Evolutionary conservation across 306 rosid genomes (phyloP).

Genomic region (Gynostemma pentaphyllum): DNA sequence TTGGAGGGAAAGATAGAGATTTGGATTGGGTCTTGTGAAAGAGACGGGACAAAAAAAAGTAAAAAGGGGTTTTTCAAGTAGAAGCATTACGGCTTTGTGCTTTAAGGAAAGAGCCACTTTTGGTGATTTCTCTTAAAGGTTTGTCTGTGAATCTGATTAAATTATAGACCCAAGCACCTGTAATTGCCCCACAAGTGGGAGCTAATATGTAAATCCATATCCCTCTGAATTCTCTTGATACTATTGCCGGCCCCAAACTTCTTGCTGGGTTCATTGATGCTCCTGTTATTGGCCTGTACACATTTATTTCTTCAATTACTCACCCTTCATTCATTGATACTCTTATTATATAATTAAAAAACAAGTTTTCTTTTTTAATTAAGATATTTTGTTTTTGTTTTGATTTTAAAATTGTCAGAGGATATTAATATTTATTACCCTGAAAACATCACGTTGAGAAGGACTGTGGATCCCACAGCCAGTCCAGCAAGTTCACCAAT

Average conservation of each 20-base stretch:
- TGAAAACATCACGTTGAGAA: slow-evolving; percentile 57
- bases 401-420: background rate
- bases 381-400: too few species aligned
- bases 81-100: background rate
- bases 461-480: slow-evolving; percentile 61
- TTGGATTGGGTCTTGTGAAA: background rate
- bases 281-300: slow-evolving; percentile 53
- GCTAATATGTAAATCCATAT: slow-evolving; percentile 50
- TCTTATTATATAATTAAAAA: too few species aligned
- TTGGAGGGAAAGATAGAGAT: background rate
- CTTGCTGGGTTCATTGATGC: slow-evolving; percentile 94
- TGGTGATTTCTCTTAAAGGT: slow-evolving; percentile 51
- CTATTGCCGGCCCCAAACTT: slow-evolving; percentile 68
- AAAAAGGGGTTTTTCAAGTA: background rate
- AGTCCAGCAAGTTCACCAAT: slow-evolving; percentile 83
- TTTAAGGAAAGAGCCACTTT: slow-evolving; percentile 44
- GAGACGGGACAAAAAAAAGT: too few species aligned
- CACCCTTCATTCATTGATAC: slow-evolving; percentile 95
- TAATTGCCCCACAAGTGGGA: slow-evolving; percentile 41
- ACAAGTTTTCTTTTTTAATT: background rate
- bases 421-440: slow-evolving; percentile 29
- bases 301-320: too few species aligned
- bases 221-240: slow-evolving; percentile 23
- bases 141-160: slow-evolving; percentile 47
- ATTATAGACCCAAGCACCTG: slow-evolving; percentile 59